Evolutionary conservation across 352 stramenopile species (phyloP).

Genomic region (Pythium phragmitis): DNA sequence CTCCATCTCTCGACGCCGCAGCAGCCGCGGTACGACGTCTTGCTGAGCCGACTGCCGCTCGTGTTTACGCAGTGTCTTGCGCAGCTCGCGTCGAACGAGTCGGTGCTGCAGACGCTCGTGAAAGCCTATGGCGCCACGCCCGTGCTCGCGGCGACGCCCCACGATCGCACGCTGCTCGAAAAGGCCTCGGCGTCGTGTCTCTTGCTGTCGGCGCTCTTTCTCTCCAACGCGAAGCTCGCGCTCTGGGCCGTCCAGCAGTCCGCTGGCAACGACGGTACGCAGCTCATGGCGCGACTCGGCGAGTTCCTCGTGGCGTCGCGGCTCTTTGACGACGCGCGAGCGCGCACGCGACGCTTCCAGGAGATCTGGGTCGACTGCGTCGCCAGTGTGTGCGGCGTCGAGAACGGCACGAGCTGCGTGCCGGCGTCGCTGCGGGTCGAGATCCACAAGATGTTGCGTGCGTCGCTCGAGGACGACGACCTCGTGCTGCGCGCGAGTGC

Average conservation of each 20-base stretch:
- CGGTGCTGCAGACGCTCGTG: slow-evolving; percentile 63
- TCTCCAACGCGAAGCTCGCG: slow-evolving; percentile 82
- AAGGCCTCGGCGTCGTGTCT: slow-evolving; percentile 64
- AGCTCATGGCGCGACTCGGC: slow-evolving; percentile 47
- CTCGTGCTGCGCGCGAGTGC: slow-evolving; percentile 73
- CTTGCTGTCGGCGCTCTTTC: slow-evolving; percentile 72
- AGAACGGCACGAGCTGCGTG: slow-evolving; percentile 67
- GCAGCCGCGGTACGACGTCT: slow-evolving; percentile 35
- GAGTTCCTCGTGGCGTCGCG: slow-evolving; percentile 64
- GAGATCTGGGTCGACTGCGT: slow-evolving; percentile 84
- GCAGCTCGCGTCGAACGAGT: slow-evolving; percentile 67
- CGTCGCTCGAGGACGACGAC: slow-evolving; percentile 65
- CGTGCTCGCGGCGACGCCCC: slow-evolving; percentile 43
- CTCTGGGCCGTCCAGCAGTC: slow-evolving; percentile 72
- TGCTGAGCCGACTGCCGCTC: slow-evolving; percentile 70
- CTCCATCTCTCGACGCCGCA: slow-evolving; percentile 32
- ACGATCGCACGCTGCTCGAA: slow-evolving; percentile 47
- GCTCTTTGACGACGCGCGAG: slow-evolving; percentile 40
- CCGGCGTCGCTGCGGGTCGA: slow-evolving; percentile 64
- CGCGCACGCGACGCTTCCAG: slow-evolving; percentile 54
- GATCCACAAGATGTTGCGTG: slow-evolving; percentile 74
- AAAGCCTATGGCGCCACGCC: slow-evolving; percentile 67
- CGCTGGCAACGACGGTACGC: slow-evolving; percentile 48
- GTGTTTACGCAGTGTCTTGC: slow-evolving; percentile 87
- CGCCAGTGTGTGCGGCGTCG: slow-evolving; percentile 73